Base-by-base conservation (phyloP, 805 yeast genomes). In the Yamadazyma takamatsuzukensis region DNA sequence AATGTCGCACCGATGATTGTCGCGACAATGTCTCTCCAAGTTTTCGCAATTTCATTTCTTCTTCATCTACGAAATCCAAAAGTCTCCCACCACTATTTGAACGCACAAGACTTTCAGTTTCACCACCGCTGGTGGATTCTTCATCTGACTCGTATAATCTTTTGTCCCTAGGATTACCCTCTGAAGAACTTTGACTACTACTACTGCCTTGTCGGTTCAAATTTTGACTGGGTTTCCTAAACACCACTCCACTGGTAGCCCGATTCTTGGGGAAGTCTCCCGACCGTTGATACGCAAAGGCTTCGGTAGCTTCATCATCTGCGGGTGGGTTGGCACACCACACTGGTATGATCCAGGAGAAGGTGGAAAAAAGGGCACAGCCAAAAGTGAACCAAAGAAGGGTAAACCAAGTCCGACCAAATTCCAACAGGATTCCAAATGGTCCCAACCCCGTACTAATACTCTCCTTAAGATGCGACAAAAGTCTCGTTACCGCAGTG, bases 321-420 rank as follows among this genome's bases (percentile, higher is more conserved):
- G 38, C 52, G 1, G 51, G 48, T 4, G 77, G 75, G 31, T 73
- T 68, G 6, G 74, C 71, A 56, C 80, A 78, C 83, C 83, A 41
- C 36, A 40, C 24, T 1, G 70, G 70, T 6, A 62, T 34, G 5
- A 44, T 48, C 70, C 71, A 64, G 6, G 59, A 40, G 12, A 57
- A 27, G 57, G 54, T 55, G 12, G 53, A 37, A 9, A 61, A 13
- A 9, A 46, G 26, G 4, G 54, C 21, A 17, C 52, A 42, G 1
- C 36, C 48, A 29, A 61, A 47, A 1, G 59, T 40, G 4, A 58
- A 9, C 76, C 76, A 72, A 5, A 64, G 43, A 2, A 73, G 21
- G 16, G 56, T 24, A 35, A 68, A 61, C 70, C 72, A 76, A 0
- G 51, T 34, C 0, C 30, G 21, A 1, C 83, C 79, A 12, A 62